Conservation (phyloP, 805 yeast genomes). For the Starmerella sp. region DNA sequence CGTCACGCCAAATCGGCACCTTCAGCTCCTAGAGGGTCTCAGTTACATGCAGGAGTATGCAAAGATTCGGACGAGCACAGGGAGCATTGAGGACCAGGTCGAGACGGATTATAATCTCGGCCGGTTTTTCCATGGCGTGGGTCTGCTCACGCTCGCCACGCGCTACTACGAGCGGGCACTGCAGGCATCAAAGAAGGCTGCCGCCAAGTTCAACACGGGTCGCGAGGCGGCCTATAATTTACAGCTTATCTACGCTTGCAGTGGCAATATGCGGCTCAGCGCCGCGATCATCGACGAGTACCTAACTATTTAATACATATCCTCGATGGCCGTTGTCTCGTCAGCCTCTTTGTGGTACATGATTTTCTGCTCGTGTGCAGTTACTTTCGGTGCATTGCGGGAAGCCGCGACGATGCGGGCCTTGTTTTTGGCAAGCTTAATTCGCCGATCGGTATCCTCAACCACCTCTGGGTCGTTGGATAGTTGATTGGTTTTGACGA, state of each 20-base stretch:
- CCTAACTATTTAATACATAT: slow-evolving; percentile 31
- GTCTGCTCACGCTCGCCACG: slow-evolving; percentile 62
- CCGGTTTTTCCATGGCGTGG: slow-evolving; percentile 71
- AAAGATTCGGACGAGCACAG: slow-evolving; percentile 34
- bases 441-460: slow-evolving; percentile 40
- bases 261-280: slow-evolving; percentile 62
- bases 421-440: slow-evolving; percentile 50
- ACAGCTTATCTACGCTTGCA: slow-evolving; percentile 58
- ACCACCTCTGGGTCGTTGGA: slow-evolving; percentile 47
- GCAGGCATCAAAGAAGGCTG: slow-evolving; percentile 24
- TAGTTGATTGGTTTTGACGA: slow-evolving; percentile 26
- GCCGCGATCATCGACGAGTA: slow-evolving; percentile 52
- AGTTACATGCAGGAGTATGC: slow-evolving; percentile 65
- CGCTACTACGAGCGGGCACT: slow-evolving; percentile 58
- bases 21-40: slow-evolving; percentile 79
- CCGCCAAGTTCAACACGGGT: slow-evolving; percentile 45
- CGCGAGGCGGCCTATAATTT: slow-evolving; percentile 81
- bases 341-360: slow-evolving; percentile 22
- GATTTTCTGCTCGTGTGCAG: slow-evolving; percentile 31
- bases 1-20: slow-evolving; percentile 70
- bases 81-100: slow-evolving; percentile 6
- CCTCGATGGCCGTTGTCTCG: slow-evolving; percentile 29
- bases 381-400: slow-evolving; percentile 23
- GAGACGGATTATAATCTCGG: slow-evolving; percentile 80
- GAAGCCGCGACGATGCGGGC: slow-evolving; percentile 40